Percentiles rank a stretch among this genome's conserved stretches.
Evolutionary conservation across 441 rosid species (phyloP).

Genomic region (Gossypium schwendimanii): DNA sequence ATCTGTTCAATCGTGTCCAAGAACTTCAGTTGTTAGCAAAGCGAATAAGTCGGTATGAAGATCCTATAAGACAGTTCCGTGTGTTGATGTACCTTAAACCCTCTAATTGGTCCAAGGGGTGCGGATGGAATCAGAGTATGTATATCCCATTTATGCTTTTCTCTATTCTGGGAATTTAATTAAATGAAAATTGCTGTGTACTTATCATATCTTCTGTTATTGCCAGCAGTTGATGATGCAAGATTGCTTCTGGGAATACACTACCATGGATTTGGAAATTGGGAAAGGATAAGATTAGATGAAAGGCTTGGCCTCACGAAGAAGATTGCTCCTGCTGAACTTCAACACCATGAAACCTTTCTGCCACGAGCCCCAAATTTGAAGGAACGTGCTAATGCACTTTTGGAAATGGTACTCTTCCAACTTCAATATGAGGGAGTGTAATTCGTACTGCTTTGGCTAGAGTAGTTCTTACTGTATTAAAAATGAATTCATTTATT

Average conservation of each 20-base stretch:
- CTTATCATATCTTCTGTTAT: conserved; percentile 5
- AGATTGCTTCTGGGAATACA: conserved; percentile 91
- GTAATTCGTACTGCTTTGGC: background rate
- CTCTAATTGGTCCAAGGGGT: conserved; percentile 98
- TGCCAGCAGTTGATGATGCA: conserved; percentile 82
- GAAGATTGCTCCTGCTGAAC: conserved; percentile 98
- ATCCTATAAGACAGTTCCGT: conserved; percentile 86
- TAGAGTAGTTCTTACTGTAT: background rate
- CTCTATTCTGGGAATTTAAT: background rate
- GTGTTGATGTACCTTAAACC: conserved; percentile 85
- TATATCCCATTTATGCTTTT: conserved; percentile 5
- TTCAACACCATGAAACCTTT: conserved; percentile 98
- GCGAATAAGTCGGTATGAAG: conserved; percentile 67
- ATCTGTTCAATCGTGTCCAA: conserved; percentile 70
- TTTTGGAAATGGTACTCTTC: conserved; percentile 79
- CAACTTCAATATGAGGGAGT: background rate
- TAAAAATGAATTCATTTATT: background rate
- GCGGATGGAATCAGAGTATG: conserved; percentile 98
- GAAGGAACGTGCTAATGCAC: conserved; percentile 94
- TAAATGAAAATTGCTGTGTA: background rate
- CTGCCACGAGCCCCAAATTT: conserved; percentile 96
- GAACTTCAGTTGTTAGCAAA: conserved; percentile 84
- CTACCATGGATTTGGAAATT: conserved; percentile 92
- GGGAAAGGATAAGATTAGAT: conserved; percentile 96
- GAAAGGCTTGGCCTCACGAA: conserved; percentile 83